Conservation (phyloP, 495 filamentous ascomycete genomes). For the Pseudoneurospora amorphoporcata region DNA sequence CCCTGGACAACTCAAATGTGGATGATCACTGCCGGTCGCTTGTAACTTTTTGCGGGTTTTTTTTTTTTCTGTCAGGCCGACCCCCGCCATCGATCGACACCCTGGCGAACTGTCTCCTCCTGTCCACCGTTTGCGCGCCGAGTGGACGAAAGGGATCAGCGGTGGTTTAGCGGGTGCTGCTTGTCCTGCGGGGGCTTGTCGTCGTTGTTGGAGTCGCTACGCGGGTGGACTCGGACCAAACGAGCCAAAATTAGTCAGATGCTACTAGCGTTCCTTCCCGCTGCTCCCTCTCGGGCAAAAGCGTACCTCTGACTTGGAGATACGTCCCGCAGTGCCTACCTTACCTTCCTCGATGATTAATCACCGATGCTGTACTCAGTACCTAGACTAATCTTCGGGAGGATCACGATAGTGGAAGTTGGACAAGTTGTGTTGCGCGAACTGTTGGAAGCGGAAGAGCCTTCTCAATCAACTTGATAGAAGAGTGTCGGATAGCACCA, state of each 20-base stretch:
- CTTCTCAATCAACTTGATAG: background rate
- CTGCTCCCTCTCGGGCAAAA: background rate
- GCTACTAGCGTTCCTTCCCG: background rate
- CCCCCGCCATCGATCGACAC: background rate
- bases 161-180: background rate
- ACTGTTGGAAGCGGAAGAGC: background rate
- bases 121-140: background rate
- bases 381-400: background rate
- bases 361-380: background rate
- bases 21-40: background rate
- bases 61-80: background rate
- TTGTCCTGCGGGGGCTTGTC: slow-evolving; percentile 3
- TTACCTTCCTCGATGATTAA: background rate
- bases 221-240: slow-evolving; percentile 15
- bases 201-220: background rate
- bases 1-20: background rate
- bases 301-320: background rate
- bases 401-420: background rate
- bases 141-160: background rate
- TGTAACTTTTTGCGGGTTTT: background rate
- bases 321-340: background rate
- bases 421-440: background rate
- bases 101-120: background rate
- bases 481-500: background rate
- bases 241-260: slow-evolving; percentile 6